Conservation (phyloP, 208 protist genomes). For the Leishmania braziliensis region DNA sequence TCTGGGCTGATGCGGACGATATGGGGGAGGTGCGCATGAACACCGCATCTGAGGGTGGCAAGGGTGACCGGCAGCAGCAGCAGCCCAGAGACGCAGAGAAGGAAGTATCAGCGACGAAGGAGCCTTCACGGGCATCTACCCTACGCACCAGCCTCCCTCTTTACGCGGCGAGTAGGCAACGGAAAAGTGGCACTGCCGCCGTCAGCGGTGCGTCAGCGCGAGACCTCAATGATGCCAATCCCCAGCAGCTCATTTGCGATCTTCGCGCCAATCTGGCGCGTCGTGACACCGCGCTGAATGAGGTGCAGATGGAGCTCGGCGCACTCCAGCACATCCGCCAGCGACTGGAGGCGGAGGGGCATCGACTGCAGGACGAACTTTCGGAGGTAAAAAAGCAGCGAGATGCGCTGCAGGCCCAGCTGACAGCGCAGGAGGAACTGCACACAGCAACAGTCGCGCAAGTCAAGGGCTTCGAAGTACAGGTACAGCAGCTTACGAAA, state of each 20-base stretch:
- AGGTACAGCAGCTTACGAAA: constrained; percentile 9
- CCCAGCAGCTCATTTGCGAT: constrained; percentile 51
- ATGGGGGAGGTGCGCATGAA: neutral
- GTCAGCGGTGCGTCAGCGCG: neutral
- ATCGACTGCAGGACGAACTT: constrained; percentile 21
- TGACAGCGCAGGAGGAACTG: constrained; percentile 17
- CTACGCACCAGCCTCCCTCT: neutral
- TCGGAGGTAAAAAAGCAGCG: constrained; percentile 37
- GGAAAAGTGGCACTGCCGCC: neutral
- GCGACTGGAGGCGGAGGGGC: constrained; percentile 28
- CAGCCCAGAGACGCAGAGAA: neutral
- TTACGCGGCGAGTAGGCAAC: constrained; percentile 6
- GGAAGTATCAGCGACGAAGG: neutral
- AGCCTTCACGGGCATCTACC: neutral
- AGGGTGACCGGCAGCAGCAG: neutral
- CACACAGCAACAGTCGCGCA: constrained; percentile 2
- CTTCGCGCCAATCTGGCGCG: constrained; percentile 73
- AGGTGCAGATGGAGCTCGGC: constrained; percentile 46
- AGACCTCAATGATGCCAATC: constrained; percentile 24
- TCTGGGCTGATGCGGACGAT: neutral
- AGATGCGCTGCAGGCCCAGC: constrained; percentile 23
- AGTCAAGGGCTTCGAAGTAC: neutral
- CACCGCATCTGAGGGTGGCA: neutral
- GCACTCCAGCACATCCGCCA: constrained; percentile 32
- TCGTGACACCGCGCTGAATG: constrained; percentile 71